Percentiles rank a stretch among this genome's conserved stretches.
Evolutionary conservation across 306 rosid species (phyloP).

Genomic region (Fragaria nilgerrensis): DNA sequence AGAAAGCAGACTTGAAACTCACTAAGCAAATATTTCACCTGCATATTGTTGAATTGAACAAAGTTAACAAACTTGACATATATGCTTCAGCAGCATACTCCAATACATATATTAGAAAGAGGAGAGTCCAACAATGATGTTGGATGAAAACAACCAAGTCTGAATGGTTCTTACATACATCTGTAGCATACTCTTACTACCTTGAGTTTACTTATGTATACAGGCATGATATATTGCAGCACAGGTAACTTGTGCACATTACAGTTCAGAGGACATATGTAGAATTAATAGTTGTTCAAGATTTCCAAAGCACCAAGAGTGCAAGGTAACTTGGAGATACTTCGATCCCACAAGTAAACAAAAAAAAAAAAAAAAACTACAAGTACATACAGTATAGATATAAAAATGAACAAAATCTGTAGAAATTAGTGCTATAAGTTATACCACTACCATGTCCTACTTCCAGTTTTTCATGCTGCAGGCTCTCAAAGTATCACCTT

Average conservation of each 20-base stretch:
- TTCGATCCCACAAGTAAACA: too few species aligned
- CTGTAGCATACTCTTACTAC: too few species aligned
- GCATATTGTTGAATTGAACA: not conserved
- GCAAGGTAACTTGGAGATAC: too few species aligned
- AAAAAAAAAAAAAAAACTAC: too few species aligned
- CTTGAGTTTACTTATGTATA: too few species aligned
- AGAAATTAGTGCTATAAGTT: not conserved
- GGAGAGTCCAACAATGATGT: not conserved
- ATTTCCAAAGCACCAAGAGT: too few species aligned
- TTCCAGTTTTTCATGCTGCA: not conserved
- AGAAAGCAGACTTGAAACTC: not conserved
- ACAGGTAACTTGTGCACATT: too few species aligned
- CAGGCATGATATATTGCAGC: not conserved
- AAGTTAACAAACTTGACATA: not conserved
- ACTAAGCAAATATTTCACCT: not conserved
- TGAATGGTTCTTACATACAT: too few species aligned
- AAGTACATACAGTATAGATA: not conserved
- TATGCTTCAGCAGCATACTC: not conserved
- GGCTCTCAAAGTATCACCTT: not conserved
- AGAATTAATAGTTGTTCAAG: too few species aligned
- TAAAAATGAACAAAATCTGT: not conserved
- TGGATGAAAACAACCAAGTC: too few species aligned
- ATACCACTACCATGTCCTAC: not conserved
- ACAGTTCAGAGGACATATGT: too few species aligned
- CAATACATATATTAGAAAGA: not conserved